Evolutionary conservation across 306 rosid species (phyloP), one percentile per base, ranked within the genome.

Genomic region (Macrotyloma uniflorum): DNA sequence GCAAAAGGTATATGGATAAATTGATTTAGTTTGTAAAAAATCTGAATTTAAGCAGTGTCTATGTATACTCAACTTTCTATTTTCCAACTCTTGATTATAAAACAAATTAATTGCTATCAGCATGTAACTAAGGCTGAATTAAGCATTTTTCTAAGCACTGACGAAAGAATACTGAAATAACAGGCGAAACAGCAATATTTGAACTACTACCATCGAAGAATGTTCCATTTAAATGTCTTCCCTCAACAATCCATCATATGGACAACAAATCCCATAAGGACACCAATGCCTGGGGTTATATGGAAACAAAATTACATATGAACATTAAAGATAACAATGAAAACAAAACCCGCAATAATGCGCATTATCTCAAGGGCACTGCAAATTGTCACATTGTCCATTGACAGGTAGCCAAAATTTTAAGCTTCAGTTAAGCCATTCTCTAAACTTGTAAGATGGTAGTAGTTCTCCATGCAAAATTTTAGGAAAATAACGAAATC

Each of bases 401-500:
- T 71, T 82, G 83, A 84, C 53, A 69, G 78, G 80, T 85, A 87
- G 63, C 87, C 91, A 91, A 92, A 92, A 90, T 76, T 88, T 88
- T 71, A 75, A 84, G 88, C 79, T 81, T 73, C 79, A 45, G 79
- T 85, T 82, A 74, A 74, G 89, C 84, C 82, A 54, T 77, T 43
- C 79, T 78, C 85, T 75, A 74, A 71, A 51, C 38, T 81, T 74
- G 84, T 45, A 46, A 67, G 66, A 75, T 46, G 58, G 64, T 54
- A 86, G 82, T 35, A 64, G 90, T 86, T 78, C 67, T 82, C 78
- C 75, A 77, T 28, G 85, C 74, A 79, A 81, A 82, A 82, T 22
- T 79, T 80, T 75, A 76, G 74, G 72, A 53, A 80, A 82, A 61
- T n/a, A 51, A 53, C 61, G 70, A 57, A 54, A 71, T 61, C 47